phyloP scores from a whole-genome alignment of 352 stramenopile genomes.

The Phytopythium ostracodes region DNA sequence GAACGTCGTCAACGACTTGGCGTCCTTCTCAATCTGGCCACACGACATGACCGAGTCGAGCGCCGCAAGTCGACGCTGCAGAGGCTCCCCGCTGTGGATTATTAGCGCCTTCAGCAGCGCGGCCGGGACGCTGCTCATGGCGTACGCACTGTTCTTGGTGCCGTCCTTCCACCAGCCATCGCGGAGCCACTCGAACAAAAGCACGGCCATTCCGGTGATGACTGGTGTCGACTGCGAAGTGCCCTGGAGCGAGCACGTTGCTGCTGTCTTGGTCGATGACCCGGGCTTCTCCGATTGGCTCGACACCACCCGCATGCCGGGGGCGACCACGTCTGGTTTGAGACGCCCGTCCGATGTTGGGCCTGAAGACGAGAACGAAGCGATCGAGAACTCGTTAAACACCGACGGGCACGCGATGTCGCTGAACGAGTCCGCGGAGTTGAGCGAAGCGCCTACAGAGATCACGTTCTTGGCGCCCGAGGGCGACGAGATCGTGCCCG shows the following conservation, averaged over 20 bases:
- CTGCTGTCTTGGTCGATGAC: constrained; percentile 43
- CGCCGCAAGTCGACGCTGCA: constrained; percentile 40
- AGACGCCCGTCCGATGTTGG: constrained; percentile 79
- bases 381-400: constrained; percentile 74
- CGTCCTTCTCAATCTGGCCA: constrained; percentile 21
- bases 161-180: constrained; percentile 80
- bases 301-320: constrained; percentile 77
- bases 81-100: constrained; percentile 61
- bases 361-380: constrained; percentile 79
- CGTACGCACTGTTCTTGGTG: constrained; percentile 47
- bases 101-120: constrained; percentile 83
- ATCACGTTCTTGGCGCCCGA: constrained; percentile 85
- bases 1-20: constrained; percentile 35
- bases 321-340: constrained; percentile 87
- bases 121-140: constrained; percentile 48
- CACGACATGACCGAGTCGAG: constrained; percentile 54
- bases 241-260: constrained; percentile 69
- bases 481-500: constrained; percentile 75
- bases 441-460: constrained; percentile 76
- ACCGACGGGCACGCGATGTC: constrained; percentile 44
- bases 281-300: constrained; percentile 59
- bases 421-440: constrained; percentile 44
- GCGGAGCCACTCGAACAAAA: constrained; percentile 86
- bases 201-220: constrained; percentile 65
- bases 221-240: constrained; percentile 86